Base-by-base conservation (phyloP, 768 basidiomycete genomes). In the Cystobasidium onofrii region DNA sequence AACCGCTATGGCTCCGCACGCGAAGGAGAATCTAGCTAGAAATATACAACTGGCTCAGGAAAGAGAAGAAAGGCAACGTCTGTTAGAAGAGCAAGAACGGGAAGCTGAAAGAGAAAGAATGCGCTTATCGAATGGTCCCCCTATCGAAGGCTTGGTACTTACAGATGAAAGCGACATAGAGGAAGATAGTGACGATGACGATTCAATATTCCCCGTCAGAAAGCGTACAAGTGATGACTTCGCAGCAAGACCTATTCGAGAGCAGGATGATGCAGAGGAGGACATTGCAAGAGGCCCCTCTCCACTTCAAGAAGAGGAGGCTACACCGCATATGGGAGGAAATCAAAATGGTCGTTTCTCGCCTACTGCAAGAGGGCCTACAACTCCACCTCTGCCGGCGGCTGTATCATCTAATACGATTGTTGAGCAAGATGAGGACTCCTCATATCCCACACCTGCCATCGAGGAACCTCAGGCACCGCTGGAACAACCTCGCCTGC, bases 151-250 rank as follows among this genome's bases (percentile, higher is more conserved):
- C 33, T 41, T 75, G 1, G 67, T 74, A 10, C 39, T 75, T 1
- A 71, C 74, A 10, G 74, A 75, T 25, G 74, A 75, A 23, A 75
- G 74, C 60, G 74, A 75, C 34, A 39, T 36, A 25, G 80, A 83
- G 52, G 81, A 83, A 67, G 88, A 85, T 80, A 83, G 83, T 27
- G 81, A 82, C 23, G 83, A 83, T 13, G 80, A 81, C 83, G 85
- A 84, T 1, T 71, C 69, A 29, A 71, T 71, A 15, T 71, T 71
- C 69, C 69, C 69, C 4, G 25, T 43, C 7, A 43, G 44, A 20
- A 46, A 34, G 27, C 65, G 50, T 67, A 54, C 29, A 60, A 60
- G 57, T 60, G 9, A 27, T 6, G 27, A 29, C 3, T 60, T 15
- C 31, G 57, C 46, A 12, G n/a, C 10, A 9, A 20, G 57, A 4